Percentiles rank a stretch among this genome's conserved stretches.
These are phyloP conservation scores for Lithospermum erythrorhizon DNA, from an alignment of 257 asterid species.

Conservation along the genomic window DNA sequence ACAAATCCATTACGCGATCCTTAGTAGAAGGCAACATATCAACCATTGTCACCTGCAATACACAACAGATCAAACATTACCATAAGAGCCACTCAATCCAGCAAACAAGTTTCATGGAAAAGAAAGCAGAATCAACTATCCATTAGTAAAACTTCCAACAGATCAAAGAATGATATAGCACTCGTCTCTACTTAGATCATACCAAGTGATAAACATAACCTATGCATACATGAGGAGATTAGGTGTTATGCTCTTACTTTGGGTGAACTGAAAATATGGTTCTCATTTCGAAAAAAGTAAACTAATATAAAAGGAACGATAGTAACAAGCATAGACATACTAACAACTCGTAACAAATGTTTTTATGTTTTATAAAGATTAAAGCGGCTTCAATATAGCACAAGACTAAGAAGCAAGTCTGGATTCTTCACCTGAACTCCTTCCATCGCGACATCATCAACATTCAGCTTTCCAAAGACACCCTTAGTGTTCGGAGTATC, in stretches of 20 bases:
- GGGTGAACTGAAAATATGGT: too few species aligned
- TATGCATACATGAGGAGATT: too few species aligned
- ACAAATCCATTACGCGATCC: constrained; percentile 11
- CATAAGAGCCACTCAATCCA: not conserved
- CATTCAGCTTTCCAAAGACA: constrained; percentile 17
- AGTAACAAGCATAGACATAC: too few species aligned
- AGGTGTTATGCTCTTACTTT: too few species aligned
- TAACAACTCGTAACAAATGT: not conserved
- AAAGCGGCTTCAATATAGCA: not conserved
- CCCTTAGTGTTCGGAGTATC: constrained; percentile 12
- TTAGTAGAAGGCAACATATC: constrained; percentile 1
- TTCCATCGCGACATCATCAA: constrained; percentile 22
- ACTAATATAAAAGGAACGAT: not conserved
- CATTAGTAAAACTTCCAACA: not conserved
- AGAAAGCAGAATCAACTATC: not conserved
- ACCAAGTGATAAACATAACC: too few species aligned
- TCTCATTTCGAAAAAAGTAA: not conserved
- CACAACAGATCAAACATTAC: not conserved
- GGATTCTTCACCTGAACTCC: constrained; percentile 28
- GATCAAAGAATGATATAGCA: not conserved
- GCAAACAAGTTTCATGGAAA: not conserved
- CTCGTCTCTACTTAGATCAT: too few species aligned
- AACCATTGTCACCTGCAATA: constrained; percentile 11
- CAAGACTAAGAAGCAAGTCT: not conserved
- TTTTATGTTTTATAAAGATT: not conserved